Conservation (phyloP, 805 yeast genomes). For the Ascoidea rubescens region DNA sequence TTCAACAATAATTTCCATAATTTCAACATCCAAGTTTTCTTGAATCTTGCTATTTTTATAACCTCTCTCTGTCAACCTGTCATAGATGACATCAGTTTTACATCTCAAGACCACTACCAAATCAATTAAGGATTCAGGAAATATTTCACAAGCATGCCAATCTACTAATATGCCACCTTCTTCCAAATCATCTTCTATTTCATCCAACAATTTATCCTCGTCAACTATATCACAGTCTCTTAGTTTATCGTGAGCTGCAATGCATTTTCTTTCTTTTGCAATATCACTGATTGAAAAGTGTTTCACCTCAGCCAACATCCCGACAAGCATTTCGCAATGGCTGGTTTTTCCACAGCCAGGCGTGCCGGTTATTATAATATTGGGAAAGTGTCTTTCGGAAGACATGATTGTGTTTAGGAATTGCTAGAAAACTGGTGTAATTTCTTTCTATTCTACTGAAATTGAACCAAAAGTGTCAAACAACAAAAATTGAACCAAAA, state of each 20-base stretch:
- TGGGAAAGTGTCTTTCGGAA: slow-evolving; percentile 27
- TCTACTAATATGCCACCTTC: slow-evolving; percentile 86
- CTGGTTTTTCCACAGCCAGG: slow-evolving; percentile 65
- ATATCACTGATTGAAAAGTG: slow-evolving; percentile 61
- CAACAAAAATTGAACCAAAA: no score
- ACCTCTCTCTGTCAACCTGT: slow-evolving; percentile 61
- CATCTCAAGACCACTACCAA: slow-evolving; percentile 81
- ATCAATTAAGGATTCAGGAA: slow-evolving; percentile 88
- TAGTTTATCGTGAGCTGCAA: slow-evolving; percentile 75
- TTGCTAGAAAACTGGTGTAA: no score
- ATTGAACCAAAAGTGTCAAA: no score
- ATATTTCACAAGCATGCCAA: slow-evolving; percentile 96
- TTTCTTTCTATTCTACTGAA: no score
- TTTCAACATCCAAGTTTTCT: slow-evolving; percentile 92
- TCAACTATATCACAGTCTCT: slow-evolving; percentile 83
- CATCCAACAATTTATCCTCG: slow-evolving; percentile 78
- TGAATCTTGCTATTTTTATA: slow-evolving; percentile 73
- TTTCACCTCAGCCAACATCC: slow-evolving; percentile 31
- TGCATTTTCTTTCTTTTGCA: slow-evolving; percentile 64
- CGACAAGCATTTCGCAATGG: slow-evolving; percentile 47
- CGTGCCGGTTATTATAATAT: slow-evolving; percentile 86
- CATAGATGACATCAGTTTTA: slow-evolving; percentile 57
- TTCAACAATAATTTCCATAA: slow-evolving; percentile 79
- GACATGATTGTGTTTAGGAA: no score
- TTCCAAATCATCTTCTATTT: slow-evolving; percentile 61